Base-by-base conservation (phyloP, 495 filamentous ascomycete genomes). In the Aspergillus nidulans region DNA sequence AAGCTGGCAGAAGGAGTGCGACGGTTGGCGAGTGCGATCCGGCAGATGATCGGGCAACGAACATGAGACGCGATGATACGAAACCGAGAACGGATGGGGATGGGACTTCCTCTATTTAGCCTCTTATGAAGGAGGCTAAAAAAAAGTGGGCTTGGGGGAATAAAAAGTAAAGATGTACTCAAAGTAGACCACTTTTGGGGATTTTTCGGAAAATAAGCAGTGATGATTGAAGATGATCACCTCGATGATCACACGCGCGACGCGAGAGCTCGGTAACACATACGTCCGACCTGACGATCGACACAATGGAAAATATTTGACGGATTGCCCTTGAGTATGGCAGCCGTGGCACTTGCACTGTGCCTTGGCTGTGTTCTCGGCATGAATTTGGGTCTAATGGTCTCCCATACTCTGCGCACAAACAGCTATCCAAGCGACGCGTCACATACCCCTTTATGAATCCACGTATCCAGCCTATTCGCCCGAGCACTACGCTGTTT, bases 1-100 rank as follows among this genome's bases (percentile, higher is more conserved):
- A 69, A 77, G 47, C 57, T 95, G n/a, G 74, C 62, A 1, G 87
- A 91, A 63, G 90, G 88, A 0, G 77, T 94, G 9, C 55, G 57
- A 36, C 52, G 61, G 36, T 40, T 60, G 19, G 58, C 42, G 36
- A 23, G 32, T 23, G 57, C 52, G n/a, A 52, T 59, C 25, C 52
- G 47, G 40, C 28, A 48, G 41, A 42, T 43, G 30, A 45, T 49
- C 20, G 9, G 24, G 13, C 4, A 12, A 34, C 30, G 41, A 43
- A 20, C 20, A 30, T 49, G 47, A 32, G 36, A n/a, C 28, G 47
- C 30, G 21, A 49, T 49, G 15, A 49, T 30, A 49, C 8, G 36
- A 43, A 42, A 42, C 25, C 25, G 19, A 4, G 21, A 44, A 55
- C 40, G 8, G n/a, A 32, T 15, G n/a, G 23, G 10, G n/a, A n/a